A percentile compares a stretch with the other conserved stretches of the same genome.
These are phyloP conservation scores for Trichoderma pleuroti DNA, from an alignment of 2,329 filamentous ascomycete species.

Conservation along the genomic window DNA sequence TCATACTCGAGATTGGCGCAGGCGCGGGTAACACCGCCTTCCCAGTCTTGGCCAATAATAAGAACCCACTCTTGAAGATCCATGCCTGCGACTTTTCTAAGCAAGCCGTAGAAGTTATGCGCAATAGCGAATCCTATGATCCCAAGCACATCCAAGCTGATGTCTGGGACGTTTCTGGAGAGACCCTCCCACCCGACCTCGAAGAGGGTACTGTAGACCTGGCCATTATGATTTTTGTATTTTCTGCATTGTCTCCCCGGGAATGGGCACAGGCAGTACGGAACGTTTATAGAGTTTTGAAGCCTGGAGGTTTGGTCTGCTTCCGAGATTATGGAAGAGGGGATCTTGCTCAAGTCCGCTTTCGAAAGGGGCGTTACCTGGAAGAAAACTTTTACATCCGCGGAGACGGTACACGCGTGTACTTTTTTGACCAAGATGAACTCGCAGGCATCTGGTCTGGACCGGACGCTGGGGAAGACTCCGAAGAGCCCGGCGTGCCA, in stretches of 20 bases:
- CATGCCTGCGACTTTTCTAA: conserved; percentile 97
- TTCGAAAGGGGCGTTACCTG: conserved; percentile 91
- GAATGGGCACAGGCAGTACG: conserved; percentile 81
- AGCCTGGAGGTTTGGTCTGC: conserved; percentile 87
- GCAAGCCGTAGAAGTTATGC: conserved; percentile 91
- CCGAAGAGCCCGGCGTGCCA: conserved; percentile 27
- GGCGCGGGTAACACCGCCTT: conserved; percentile 97
- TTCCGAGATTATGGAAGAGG: conserved; percentile 97
- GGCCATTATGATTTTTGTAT: conserved; percentile 94
- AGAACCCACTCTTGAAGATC: conserved; percentile 75
- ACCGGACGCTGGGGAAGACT: conserved; percentile 24
- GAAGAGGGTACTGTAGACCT: conserved; percentile 80
- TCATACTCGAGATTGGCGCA: conserved; percentile 85
- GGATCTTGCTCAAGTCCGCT: conserved; percentile 92
- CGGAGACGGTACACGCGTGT: conserved; percentile 92
- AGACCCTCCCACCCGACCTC: conserved; percentile 71
- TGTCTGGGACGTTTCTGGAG: conserved; percentile 85
- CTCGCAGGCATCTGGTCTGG: conserved; percentile 74
- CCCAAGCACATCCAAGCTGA: conserved; percentile 73
- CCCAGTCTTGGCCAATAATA: conserved; percentile 78
- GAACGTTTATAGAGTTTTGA: conserved; percentile 79
- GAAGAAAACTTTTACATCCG: conserved; percentile 97
- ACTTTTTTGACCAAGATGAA: conserved; percentile 92
- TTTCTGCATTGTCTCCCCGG: conserved; percentile 79
- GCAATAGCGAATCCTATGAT: conserved; percentile 72